phyloP scores from a whole-genome alignment of 2,329 filamentous ascomycete genomes.

The Cordyceps cateniannulata region DNA sequence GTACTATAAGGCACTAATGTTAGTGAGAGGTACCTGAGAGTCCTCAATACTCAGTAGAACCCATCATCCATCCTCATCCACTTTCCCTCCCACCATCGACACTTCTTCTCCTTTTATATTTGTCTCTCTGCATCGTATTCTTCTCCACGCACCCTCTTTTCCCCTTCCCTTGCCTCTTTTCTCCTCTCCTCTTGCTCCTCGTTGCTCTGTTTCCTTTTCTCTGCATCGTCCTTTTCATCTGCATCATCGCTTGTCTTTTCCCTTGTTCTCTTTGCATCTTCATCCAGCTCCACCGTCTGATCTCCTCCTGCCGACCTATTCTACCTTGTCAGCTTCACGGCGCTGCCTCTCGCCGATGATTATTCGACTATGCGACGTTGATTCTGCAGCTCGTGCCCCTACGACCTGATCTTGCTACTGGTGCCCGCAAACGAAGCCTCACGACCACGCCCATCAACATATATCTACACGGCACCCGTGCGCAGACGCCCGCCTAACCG shows the following conservation, averaged over 20 bases:
- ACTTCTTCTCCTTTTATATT: not conserved
- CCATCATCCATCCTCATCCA: not conserved
- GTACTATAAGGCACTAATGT: not conserved
- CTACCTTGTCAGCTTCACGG: not conserved
- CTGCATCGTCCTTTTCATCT: not conserved
- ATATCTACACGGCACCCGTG: not conserved
- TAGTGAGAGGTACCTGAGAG: not conserved
- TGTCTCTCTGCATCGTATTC: not conserved
- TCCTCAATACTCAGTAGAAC: no score
- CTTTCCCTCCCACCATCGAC: not conserved
- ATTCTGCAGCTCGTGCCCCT: not conserved
- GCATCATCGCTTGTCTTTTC: not conserved
- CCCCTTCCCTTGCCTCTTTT: not conserved
- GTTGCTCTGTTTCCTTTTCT: not conserved
- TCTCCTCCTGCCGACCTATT: not conserved
- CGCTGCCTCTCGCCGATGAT: constrained; percentile 1
- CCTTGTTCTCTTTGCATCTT: not conserved
- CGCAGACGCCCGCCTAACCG: not conserved
- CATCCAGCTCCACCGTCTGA: no score
- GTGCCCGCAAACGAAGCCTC: not conserved
- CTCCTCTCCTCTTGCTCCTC: not conserved
- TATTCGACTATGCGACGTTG: constrained; percentile 2
- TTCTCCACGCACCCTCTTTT: not conserved
- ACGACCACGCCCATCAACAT: no score
- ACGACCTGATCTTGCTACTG: not conserved